Evolutionary conservation across 2,329 filamentous ascomycete genomes (phyloP), one percentile per base, ranked within the genome.

Genomic region (Fusarium oligoseptatum): DNA sequence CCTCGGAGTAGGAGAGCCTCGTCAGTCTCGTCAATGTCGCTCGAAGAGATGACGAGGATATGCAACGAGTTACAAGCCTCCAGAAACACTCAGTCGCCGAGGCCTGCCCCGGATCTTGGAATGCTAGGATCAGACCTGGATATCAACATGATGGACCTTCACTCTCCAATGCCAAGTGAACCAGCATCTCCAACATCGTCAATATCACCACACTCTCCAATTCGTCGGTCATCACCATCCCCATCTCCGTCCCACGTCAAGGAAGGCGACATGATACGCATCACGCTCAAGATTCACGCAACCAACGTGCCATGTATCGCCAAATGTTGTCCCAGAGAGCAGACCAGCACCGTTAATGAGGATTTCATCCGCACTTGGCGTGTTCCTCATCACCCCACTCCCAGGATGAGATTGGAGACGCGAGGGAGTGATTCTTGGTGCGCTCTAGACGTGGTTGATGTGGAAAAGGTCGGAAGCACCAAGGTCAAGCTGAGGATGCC

Each of bases 211-310:
- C 17, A 56, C 71, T 24, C 48, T 32, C 10, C 15, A n/a, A 32
- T 12, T 50, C 20, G 20, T 45, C n/a, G 34, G 7, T 15, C 24
- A 22, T n/a, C 36, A 52, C 71, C 56, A 43, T 66, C 68, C n/a
- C 56, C 24, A 22, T n/a, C 36, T 57, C 71, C 56, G 37, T 66
- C 65, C n/a, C 45, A n/a, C 24, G 60, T 74, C 65, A 73, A 67
- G n/a, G 58, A 74, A 2, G 72, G 66, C 11, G 69, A 75, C 27
- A 73, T 75, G 48, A 75, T 74, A 24, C 72, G 72, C 6, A 64
- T 74, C 43, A 61, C 69, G 48, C 36, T 74, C 32, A 73, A 60
- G 50, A 74, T 72, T 3, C 48, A 55, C 22, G 62, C 72, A 2
- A 67, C 69, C 1, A 45, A 64, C 11, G 72, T 74, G 8, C 72